These are phyloP conservation scores for Lophiotrema nucula DNA, from an alignment of 495 filamentous ascomycete genomes.

Conservation along the genomic window DNA sequence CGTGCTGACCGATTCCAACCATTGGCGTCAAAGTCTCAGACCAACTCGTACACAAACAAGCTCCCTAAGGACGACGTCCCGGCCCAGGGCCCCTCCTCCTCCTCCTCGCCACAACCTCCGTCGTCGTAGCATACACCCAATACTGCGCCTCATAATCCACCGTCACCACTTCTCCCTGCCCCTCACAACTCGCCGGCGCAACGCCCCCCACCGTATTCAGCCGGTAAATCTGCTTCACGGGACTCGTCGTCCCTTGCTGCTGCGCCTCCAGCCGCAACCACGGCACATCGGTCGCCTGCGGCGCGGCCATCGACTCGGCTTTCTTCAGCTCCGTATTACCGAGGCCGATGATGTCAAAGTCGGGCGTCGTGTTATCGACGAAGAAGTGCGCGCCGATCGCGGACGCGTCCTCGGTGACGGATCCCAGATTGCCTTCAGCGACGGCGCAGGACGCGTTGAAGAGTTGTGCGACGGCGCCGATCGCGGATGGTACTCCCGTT, in stretches of 20 bases:
- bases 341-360: slow-evolving; percentile 68
- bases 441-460: slow-evolving; percentile 85
- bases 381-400: slow-evolving; percentile 81
- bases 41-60: too few species aligned
- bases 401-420: slow-evolving; percentile 41
- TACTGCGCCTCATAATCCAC: slow-evolving; percentile 85
- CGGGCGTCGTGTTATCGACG: slow-evolving; percentile 61
- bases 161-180: slow-evolving; percentile 59
- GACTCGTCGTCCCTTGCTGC: slow-evolving; percentile 40
- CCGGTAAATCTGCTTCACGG: slow-evolving; percentile 72
- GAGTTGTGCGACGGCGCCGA: slow-evolving; percentile 76
- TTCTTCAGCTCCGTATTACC: slow-evolving; percentile 60
- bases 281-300: slow-evolving; percentile 59
- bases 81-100: slow-evolving; percentile 7
- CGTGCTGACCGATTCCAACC: too few species aligned
- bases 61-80: too few species aligned
- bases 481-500: slow-evolving; percentile 51
- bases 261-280: slow-evolving; percentile 60
- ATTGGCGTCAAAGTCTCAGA: too few species aligned
- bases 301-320: slow-evolving; percentile 54
- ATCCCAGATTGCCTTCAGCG: slow-evolving; percentile 57
- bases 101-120: not conserved
- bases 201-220: slow-evolving; percentile 79
- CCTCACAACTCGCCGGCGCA: slow-evolving; percentile 69
- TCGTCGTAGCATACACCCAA: slow-evolving; percentile 36